Evolutionary conservation across 352 stramenopile species (phyloP).

Genomic region (Phytophthora meadii): DNA sequence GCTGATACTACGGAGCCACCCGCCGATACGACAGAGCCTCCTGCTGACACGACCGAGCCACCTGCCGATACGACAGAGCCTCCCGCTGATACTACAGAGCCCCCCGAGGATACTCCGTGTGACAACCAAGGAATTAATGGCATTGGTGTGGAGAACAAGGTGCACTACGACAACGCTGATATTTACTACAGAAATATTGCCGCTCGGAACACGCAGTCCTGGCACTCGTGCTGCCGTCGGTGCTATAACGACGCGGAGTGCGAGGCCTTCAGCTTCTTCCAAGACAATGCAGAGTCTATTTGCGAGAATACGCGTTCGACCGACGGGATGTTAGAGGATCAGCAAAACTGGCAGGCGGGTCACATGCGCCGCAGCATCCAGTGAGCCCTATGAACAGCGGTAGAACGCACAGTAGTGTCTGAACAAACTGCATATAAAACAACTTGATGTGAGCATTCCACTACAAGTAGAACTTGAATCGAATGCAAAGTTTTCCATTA

Average conservation of each 20-base stretch:
- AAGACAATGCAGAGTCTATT: neutral
- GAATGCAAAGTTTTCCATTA: too few relatives aligned
- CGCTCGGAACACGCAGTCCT: neutral
- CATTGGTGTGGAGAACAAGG: constrained; percentile 8
- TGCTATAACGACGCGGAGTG: constrained; percentile 3
- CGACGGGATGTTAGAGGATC: neutral
- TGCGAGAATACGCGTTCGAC: constrained; percentile 4
- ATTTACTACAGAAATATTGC: neutral
- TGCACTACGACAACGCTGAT: constrained; percentile 4
- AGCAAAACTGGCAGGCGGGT: constrained; percentile 8
- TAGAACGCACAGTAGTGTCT: too few relatives aligned
- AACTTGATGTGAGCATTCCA: too few relatives aligned
- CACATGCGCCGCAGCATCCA: too few relatives aligned
- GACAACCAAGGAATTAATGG: constrained; percentile 11
- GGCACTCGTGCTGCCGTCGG: constrained; percentile 5
- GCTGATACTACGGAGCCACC: too few relatives aligned
- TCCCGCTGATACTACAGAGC: neutral
- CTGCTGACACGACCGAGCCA: too few relatives aligned
- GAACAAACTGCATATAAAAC: too few relatives aligned
- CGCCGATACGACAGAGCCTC: neutral
- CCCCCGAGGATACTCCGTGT: neutral
- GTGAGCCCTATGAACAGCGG: too few relatives aligned
- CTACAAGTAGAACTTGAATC: too few relatives aligned
- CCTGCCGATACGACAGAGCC: neutral
- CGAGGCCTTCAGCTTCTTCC: constrained; percentile 3